A percentile compares a stretch with the other conserved stretches of the same genome.
Evolutionary conservation across 2,329 filamentous ascomycete genomes (phyloP).

Genomic region (Alternaria solani): DNA sequence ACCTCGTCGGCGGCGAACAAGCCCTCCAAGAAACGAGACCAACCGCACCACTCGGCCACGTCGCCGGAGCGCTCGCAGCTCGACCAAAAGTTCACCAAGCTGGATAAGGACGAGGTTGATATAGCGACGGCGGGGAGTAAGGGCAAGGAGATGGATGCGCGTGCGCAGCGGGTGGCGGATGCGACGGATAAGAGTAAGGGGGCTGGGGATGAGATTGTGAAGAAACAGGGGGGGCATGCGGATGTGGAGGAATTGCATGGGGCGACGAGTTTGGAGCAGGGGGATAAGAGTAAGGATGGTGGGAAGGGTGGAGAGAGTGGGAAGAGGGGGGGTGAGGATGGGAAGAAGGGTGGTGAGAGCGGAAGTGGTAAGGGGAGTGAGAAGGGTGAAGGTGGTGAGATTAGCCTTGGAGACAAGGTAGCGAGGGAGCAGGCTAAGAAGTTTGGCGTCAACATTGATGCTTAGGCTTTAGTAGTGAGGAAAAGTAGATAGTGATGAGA

Average conservation of each 20-base stretch:
- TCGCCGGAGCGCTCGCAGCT: slow-evolving; percentile 1
- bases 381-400: not conserved
- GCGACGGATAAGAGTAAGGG: slow-evolving; percentile 6
- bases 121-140: slow-evolving; percentile 4
- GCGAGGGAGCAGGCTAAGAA: slow-evolving; percentile 25
- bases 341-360: not conserved
- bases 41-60: slow-evolving; percentile 7
- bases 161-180: slow-evolving; percentile 6
- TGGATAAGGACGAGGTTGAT: slow-evolving; percentile 16
- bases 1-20: not conserved
- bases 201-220: slow-evolving; percentile 1
- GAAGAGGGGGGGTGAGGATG: not conserved
- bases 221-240: slow-evolving; percentile 9
- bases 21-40: not conserved
- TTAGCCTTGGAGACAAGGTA: slow-evolving; percentile 9
- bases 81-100: slow-evolving; percentile 15
- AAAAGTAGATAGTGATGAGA: not conserved
- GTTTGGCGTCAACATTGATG: slow-evolving; percentile 22
- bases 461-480: not conserved
- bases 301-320: not conserved
- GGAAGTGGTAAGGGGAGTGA: not conserved
- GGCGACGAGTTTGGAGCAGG: not conserved
- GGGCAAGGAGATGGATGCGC: not conserved
- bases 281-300: not conserved
- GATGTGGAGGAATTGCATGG: slow-evolving; percentile 23